Conservation (phyloP, 257 asterid genomes). For the Solanum chilense region DNA sequence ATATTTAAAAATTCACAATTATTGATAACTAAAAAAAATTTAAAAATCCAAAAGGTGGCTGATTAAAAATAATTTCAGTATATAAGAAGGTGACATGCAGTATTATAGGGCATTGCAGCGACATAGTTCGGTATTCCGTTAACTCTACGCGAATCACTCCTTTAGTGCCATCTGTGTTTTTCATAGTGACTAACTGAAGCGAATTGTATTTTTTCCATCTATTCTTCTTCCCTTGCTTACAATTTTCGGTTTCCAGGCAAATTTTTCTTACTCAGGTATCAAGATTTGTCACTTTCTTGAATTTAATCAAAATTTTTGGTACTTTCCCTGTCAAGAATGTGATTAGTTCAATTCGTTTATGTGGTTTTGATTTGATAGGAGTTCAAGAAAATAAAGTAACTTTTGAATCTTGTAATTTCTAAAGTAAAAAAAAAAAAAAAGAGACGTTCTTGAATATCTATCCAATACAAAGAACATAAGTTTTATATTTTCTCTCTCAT, state of each 20-base stretch:
- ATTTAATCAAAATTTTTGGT: neutral
- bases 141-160: neutral
- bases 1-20: neutral
- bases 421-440: neutral
- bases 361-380: neutral
- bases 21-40: neutral
- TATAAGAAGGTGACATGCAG: neutral
- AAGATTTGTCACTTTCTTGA: neutral
- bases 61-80: neutral
- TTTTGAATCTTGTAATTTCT: neutral
- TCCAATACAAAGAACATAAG: neutral
- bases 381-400: neutral
- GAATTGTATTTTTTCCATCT: neutral
- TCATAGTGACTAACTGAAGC: no score
- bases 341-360: neutral
- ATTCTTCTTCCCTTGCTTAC: neutral
- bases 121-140: neutral
- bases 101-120: neutral
- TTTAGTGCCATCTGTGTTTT: neutral
- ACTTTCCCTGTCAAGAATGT: neutral
- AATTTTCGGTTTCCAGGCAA: neutral
- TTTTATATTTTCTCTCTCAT: neutral
- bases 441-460: neutral
- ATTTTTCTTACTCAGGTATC: neutral
- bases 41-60: accelerated